These are phyloP conservation scores for Alternaria triticimaculans DNA, from an alignment of 2,329 filamentous ascomycete species.

Conservation along the genomic window DNA sequence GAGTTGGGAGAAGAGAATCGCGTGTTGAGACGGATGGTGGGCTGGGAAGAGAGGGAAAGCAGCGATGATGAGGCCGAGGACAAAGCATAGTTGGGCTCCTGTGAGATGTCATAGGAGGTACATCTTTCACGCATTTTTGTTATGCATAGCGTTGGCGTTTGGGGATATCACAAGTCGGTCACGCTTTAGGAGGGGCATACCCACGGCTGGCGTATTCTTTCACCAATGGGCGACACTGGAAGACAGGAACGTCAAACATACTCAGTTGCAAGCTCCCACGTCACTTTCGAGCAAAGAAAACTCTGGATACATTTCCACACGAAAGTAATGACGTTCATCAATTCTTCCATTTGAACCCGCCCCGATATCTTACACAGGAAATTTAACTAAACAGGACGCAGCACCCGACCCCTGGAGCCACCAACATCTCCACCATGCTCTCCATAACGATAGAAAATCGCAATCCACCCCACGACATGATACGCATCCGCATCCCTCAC, in stretches of 20 bases:
- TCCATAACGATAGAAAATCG: background rate
- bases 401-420: background rate
- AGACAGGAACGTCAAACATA: background rate
- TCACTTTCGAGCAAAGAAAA: background rate
- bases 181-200: background rate
- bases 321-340: background rate
- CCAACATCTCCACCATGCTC: background rate
- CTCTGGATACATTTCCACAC: background rate
- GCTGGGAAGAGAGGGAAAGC: conserved; percentile 53
- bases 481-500: background rate
- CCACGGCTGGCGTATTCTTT: background rate
- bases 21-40: conserved; percentile 52
- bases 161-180: background rate
- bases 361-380: background rate
- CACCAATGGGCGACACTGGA: background rate
- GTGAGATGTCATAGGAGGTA: background rate
- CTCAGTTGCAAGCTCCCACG: background rate
- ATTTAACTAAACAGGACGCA: background rate
- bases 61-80: conserved; percentile 51
- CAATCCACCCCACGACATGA: background rate
- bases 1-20: conserved; percentile 57
- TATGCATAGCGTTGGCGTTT: conserved; percentile 1
- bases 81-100: background rate
- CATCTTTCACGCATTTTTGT: background rate
- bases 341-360: background rate